These are phyloP conservation scores for Haematococcus lacustris DNA, from an alignment of 139 green algal genomes.

Conservation along the genomic window DNA sequence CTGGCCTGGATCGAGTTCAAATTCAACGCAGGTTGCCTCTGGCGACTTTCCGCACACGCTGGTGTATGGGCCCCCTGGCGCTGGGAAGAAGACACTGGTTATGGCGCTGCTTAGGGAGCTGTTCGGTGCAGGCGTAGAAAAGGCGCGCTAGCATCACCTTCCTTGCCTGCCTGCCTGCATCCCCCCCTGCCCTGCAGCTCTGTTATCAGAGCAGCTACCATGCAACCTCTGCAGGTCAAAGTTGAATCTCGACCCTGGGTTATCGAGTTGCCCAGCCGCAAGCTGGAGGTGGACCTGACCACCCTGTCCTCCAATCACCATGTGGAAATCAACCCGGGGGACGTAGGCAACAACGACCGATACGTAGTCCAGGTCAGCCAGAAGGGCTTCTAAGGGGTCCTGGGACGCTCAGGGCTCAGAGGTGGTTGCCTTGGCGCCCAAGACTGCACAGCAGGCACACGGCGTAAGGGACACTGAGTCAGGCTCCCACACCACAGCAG, in stretches of 20 bases:
- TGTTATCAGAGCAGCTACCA: too few species aligned
- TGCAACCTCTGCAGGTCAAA: slow-evolving; percentile 13
- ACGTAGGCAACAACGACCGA: slow-evolving; percentile 89
- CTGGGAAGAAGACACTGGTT: slow-evolving; percentile 95
- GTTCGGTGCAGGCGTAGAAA: slow-evolving; percentile 86
- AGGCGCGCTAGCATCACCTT: slow-evolving; percentile 40
- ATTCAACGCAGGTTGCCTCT: slow-evolving; percentile 50
- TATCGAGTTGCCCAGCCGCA: slow-evolving; percentile 72
- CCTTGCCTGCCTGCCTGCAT: not conserved
- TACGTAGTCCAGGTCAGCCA: slow-evolving; percentile 46
- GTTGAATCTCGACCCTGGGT: slow-evolving; percentile 28
- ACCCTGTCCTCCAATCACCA: slow-evolving; percentile 82
- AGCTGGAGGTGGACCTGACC: slow-evolving; percentile 94
- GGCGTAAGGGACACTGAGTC: not conserved
- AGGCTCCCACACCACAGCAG: not conserved
- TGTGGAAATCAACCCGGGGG: slow-evolving; percentile 89
- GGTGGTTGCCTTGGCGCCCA: not conserved
- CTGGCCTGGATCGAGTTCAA: not conserved
- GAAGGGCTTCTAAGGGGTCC: too few species aligned
- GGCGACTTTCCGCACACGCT: slow-evolving; percentile 93
- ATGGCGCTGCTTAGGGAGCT: slow-evolving; percentile 85
- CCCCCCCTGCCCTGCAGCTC: too few species aligned
- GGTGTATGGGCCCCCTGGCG: slow-evolving; percentile 91
- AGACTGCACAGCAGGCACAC: not conserved
- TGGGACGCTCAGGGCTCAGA: not conserved